These are phyloP conservation scores for Arabidopsis lyrata DNA, from an alignment of 441 rosid species.

Conservation along the genomic window DNA sequence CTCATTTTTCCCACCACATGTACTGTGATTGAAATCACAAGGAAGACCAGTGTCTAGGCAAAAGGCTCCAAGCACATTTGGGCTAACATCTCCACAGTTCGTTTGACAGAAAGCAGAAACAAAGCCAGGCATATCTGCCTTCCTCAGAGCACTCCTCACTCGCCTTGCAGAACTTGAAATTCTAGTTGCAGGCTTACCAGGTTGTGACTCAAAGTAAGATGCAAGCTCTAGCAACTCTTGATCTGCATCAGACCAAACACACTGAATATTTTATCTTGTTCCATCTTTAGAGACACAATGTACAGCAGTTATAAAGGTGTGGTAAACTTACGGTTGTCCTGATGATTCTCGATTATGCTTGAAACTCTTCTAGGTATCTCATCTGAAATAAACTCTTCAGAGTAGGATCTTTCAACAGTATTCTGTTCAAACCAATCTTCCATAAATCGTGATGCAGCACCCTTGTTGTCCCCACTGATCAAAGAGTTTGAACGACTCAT, in stretches of 20 bases:
- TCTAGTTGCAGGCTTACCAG: conserved; percentile 76
- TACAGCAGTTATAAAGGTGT: conserved; percentile 2
- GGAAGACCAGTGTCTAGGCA: conserved; percentile 88
- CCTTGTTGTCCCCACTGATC: conserved; percentile 98
- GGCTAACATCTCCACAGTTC: conserved; percentile 98
- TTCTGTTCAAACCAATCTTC: conserved; percentile 90
- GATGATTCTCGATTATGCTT: conserved; percentile 54
- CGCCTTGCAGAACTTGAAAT: conserved; percentile 72
- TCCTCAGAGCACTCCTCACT: conserved; percentile 80
- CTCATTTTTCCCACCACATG: conserved; percentile 93
- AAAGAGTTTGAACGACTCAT: conserved; percentile 95
- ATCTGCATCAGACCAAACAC: conserved; percentile 58
- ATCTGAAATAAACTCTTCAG: conserved; percentile 48
- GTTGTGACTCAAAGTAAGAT: conserved; percentile 74
- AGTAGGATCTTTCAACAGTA: conserved; percentile 45
- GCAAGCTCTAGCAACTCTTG: conserved; percentile 86
- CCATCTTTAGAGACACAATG: conserved; percentile 20
- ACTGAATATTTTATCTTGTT: conserved; percentile 11
- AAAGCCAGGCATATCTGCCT: conserved; percentile 79
- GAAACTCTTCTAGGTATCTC: conserved; percentile 82
- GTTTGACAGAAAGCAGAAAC: conserved; percentile 96
- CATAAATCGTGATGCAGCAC: conserved; percentile 93
- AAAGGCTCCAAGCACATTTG: conserved; percentile 94
- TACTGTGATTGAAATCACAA: conserved; percentile 97
- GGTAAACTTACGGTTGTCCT: conserved; percentile 63